phyloP scores from a whole-genome alignment of 1,139 yeast species.

The Lodderomyces jiufengensis region DNA sequence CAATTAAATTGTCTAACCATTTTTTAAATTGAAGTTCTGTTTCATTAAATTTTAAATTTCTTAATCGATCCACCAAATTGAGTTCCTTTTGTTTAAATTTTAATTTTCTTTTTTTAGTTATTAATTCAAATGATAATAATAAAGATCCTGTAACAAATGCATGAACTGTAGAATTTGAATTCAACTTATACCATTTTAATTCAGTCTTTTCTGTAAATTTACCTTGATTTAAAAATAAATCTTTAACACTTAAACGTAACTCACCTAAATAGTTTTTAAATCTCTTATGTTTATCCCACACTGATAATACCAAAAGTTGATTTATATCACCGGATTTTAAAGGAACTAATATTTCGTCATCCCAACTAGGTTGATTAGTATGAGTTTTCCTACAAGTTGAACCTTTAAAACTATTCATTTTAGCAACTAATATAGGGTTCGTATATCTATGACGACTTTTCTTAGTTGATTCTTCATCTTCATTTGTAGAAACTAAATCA shows the following conservation, averaged over 20 bases:
- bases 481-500: slow-evolving; percentile 24
- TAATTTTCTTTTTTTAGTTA: slow-evolving; percentile 19
- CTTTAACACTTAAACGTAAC: slow-evolving; percentile 42
- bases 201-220: slow-evolving; percentile 23
- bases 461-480: slow-evolving; percentile 5
- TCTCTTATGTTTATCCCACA: slow-evolving; percentile 48
- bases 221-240: slow-evolving; percentile 29
- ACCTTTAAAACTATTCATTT: slow-evolving; percentile 28
- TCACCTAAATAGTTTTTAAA: slow-evolving; percentile 56
- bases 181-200: slow-evolving; percentile 49
- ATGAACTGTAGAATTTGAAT: slow-evolving; percentile 43
- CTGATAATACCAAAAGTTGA: slow-evolving; percentile 31
- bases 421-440: slow-evolving; percentile 37
- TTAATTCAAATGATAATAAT: slow-evolving; percentile 47
- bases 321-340: slow-evolving; percentile 27
- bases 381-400: slow-evolving; percentile 33
- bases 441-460: slow-evolving; percentile 17
- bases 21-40: slow-evolving; percentile 17
- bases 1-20: slow-evolving; percentile 32
- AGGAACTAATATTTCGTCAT: slow-evolving; percentile 32
- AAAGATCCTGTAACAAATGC: slow-evolving; percentile 58
- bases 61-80: slow-evolving; percentile 26
- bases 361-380: slow-evolving; percentile 47
- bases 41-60: slow-evolving; percentile 9
- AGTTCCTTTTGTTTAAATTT: slow-evolving; percentile 7